phyloP scores from a whole-genome alignment of 2,329 filamentous ascomycete genomes.

The Clonostachys sp. region DNA sequence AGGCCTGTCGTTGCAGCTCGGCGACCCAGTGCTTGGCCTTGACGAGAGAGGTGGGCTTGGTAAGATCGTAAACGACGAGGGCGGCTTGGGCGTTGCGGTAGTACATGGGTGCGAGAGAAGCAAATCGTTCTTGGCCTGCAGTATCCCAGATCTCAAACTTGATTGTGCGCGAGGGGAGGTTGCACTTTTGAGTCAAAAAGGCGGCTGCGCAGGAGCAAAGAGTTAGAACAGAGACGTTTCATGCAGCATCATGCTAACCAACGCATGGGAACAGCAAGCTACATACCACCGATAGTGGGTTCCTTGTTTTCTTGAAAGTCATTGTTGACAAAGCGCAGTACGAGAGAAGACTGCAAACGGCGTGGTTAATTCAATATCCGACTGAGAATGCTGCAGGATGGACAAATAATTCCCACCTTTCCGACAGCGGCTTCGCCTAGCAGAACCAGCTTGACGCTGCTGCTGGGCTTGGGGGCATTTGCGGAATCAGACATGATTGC shows the following conservation, averaged over 20 bases:
- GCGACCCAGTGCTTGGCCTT: conserved; percentile 99
- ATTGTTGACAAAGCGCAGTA: conserved; percentile 98
- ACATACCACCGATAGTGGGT: conserved; percentile 91
- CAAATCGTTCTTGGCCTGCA: conserved; percentile 95
- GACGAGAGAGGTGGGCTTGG: conserved; percentile 88
- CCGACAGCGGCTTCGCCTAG: conserved; percentile 96
- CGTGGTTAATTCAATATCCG: not conserved
- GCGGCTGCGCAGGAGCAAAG: conserved; percentile 56
- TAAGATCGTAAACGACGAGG: conserved; percentile 97
- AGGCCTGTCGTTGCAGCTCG: conserved; percentile 92
- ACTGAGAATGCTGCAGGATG: not conserved
- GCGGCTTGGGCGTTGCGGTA: conserved; percentile 98
- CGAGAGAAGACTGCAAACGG: conserved; percentile 76
- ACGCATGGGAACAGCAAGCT: conserved; percentile 1
- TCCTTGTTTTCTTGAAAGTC: conserved; percentile 99
- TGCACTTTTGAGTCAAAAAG: conserved; percentile 98
- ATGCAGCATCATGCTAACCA: not conserved
- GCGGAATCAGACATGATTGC: conserved; percentile 36
- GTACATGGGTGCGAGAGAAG: conserved; percentile 97
- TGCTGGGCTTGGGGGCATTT: conserved; percentile 86
- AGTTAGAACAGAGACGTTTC: conserved; percentile 1
- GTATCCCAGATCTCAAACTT: conserved; percentile 98
- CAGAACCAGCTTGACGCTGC: conserved; percentile 98
- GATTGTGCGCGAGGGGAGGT: conserved; percentile 86
- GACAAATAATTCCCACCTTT: conserved; percentile 61